Conservation (phyloP, 352 stramenopile species). For the Phytophthora uliginosa region DNA sequence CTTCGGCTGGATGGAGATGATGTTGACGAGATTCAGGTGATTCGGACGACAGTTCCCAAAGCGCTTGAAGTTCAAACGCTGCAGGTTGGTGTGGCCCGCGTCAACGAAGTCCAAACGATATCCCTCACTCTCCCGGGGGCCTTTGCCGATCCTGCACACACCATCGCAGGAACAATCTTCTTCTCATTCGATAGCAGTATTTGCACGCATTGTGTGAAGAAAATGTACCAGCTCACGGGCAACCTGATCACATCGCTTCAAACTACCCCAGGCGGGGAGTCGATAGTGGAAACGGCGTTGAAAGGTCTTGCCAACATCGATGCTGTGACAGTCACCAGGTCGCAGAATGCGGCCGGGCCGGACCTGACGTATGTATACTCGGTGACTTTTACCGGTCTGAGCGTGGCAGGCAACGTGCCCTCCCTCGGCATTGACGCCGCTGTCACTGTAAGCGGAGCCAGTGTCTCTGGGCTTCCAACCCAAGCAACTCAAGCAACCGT, state of each 20-base stretch:
- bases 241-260: constrained; percentile 56
- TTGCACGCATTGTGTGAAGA: constrained; percentile 73
- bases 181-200: constrained; percentile 65
- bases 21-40: constrained; percentile 93
- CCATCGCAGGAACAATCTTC: constrained; percentile 55
- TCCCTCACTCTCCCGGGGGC: constrained; percentile 73
- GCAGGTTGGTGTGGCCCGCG: constrained; percentile 73
- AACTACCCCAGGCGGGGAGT: constrained; percentile 15
- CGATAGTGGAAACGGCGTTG: constrained; percentile 39
- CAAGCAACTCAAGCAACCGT: constrained; percentile 39
- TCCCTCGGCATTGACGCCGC: constrained; percentile 55
- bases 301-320: constrained; percentile 69
- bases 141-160: constrained; percentile 39
- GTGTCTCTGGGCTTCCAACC: constrained; percentile 34
- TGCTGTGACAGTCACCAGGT: constrained; percentile 49
- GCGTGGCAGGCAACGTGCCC: constrained; percentile 91
- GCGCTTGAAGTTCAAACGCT: constrained; percentile 92
- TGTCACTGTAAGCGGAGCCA: constrained; percentile 40
- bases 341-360: constrained; percentile 8
- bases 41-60: constrained; percentile 84
- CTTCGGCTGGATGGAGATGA: constrained; percentile 86
- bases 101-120: constrained; percentile 90
- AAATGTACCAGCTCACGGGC: constrained; percentile 49
- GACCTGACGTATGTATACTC: constrained; percentile 87
- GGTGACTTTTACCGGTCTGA: constrained; percentile 91